A percentile compares a stretch with the other conserved stretches of the same genome.
phyloP scores from a whole-genome alignment of 163 green algal genomes.

The Scenedesmus sp. region DNA sequence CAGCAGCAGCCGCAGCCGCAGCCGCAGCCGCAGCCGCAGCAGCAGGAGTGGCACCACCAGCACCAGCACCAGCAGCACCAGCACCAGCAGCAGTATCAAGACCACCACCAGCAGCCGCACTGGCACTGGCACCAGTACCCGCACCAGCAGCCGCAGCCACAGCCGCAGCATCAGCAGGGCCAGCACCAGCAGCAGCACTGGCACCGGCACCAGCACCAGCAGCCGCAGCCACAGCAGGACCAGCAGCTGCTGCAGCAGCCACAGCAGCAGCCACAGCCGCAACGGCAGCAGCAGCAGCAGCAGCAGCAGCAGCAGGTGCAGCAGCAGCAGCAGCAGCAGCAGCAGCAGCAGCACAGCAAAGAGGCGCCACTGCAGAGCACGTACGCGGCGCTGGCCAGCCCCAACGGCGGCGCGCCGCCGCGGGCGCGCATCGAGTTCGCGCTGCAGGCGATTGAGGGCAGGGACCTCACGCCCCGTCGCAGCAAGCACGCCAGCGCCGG shows the following conservation, averaged over 20 bases:
- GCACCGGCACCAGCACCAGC: neutral
- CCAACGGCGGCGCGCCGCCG: too few species aligned
- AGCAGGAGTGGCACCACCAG: neutral
- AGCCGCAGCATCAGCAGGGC: neutral
- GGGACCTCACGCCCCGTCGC: too few species aligned
- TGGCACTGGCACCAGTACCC: neutral
- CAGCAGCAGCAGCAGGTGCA: neutral
- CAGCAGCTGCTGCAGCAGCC: conserved; percentile 1
- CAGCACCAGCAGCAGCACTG: conserved; percentile 9
- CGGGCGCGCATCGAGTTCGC: too few species aligned
- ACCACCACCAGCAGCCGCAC: neutral
- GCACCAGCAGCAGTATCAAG: neutral
- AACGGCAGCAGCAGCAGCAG: neutral
- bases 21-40: neutral
- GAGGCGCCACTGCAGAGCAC: too few species aligned
- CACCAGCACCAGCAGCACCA: neutral
- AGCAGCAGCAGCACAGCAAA: neutral
- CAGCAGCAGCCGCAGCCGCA: neutral
- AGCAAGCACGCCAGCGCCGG: too few species aligned
- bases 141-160: neutral
- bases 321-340: neutral
- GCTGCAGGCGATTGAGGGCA: too few species aligned
- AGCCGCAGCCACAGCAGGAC: conserved; percentile 14
- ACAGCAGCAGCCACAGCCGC: neutral
- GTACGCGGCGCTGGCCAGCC: too few species aligned